A percentile compares a stretch with the other conserved stretches of the same genome.
Evolutionary conservation across 2,329 filamentous ascomycete genomes (phyloP).

Genomic region (Ophiostoma piceae): DNA sequence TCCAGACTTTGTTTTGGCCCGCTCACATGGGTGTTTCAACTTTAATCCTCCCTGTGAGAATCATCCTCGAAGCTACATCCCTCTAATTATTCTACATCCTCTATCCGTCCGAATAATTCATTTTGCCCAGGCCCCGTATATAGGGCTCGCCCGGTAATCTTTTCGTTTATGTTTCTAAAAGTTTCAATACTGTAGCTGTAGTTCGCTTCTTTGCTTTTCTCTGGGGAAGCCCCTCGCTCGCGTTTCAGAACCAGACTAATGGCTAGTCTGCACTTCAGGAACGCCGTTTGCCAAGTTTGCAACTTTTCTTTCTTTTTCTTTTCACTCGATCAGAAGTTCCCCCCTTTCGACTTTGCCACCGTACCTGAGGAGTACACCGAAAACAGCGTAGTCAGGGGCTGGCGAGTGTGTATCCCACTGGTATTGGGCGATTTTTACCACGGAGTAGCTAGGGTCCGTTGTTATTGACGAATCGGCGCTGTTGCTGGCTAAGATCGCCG

Average conservation of each 20-base stretch:
- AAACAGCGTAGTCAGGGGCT: slow-evolving; percentile 4
- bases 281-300: slow-evolving; percentile 9
- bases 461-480: background rate
- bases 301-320: background rate
- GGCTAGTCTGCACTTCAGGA: slow-evolving; percentile 13
- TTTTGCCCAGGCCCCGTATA: background rate
- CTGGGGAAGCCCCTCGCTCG: background rate
- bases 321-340: background rate
- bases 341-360: background rate
- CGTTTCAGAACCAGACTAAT: slow-evolving; percentile 1
- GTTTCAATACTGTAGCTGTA: no score
- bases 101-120: background rate
- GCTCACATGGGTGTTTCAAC: background rate
- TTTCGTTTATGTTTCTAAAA: background rate
- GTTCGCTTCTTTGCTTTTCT: background rate
- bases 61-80: background rate
- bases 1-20: background rate
- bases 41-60: background rate
- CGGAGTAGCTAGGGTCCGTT: background rate
- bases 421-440: background rate
- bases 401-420: background rate
- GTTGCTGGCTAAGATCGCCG: background rate
- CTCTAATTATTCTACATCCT: background rate
- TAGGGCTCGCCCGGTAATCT: background rate
- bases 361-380: slow-evolving; percentile 2